Evolutionary conservation across 345 rosid species (phyloP).

Genomic region (Lepidium africanum): DNA sequence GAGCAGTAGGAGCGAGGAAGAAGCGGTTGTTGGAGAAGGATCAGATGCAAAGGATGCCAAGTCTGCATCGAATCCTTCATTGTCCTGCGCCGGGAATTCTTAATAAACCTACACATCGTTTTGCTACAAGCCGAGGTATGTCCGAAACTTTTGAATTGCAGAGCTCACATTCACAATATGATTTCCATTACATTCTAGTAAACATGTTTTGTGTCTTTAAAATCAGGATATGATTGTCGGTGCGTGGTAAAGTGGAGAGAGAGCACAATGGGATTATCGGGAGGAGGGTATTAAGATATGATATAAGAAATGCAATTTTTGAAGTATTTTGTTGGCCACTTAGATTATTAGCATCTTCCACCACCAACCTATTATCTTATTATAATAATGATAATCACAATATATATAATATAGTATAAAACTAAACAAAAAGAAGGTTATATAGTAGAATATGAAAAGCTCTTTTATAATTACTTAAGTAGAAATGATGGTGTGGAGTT

Average conservation of each 20-base stretch:
- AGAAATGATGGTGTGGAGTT: conserved; percentile 20
- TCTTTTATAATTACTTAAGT: conserved; percentile 15
- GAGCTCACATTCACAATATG: neutral
- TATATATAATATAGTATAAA: conserved; percentile 8
- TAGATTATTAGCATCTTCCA: conserved; percentile 22
- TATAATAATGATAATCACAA: conserved; percentile 6
- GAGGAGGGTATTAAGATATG: neutral
- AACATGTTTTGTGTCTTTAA: neutral
- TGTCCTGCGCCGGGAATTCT: conserved; percentile 28
- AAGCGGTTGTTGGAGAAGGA: conserved; percentile 27
- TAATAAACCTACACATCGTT: conserved; percentile 1
- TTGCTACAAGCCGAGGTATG: conserved; percentile 13
- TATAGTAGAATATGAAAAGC: conserved; percentile 9
- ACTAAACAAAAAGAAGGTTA: conserved; percentile 14
- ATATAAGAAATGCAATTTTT: conserved; percentile 24
- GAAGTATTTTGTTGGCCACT: conserved; percentile 22
- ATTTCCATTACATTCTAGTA: neutral
- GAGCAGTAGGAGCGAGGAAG: conserved; percentile 37
- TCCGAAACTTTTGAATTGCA: neutral
- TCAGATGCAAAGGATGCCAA: conserved; percentile 37
- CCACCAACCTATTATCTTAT: conserved; percentile 12
- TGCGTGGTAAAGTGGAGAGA: conserved; percentile 17
- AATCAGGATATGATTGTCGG: neutral
- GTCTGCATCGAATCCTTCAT: conserved; percentile 25
- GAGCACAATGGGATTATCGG: neutral